Evolutionary conservation across 306 rosid genomes (phyloP), one percentile per base, ranked within the genome.

Genomic region (Cucurbita argyrosperma): DNA sequence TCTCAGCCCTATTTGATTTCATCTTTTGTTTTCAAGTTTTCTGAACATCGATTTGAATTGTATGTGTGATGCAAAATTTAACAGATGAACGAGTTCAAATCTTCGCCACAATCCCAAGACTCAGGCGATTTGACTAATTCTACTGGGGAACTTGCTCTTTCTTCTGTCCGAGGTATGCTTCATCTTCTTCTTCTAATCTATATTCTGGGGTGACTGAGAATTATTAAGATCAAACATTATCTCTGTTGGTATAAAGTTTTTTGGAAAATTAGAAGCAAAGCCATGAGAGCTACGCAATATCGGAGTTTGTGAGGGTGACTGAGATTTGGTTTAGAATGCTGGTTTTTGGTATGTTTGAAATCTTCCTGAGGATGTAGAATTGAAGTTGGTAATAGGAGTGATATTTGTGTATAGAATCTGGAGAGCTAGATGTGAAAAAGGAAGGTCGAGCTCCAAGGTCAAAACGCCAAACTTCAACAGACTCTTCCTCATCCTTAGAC

Each of bases 1-100:
- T 26, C 42, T 4, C 1, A 68, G 43, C 3, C 3, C 9, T 15
- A 35, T 21, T 64, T 43, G 18, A 4, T 37, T 76, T 45, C 8
- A 38, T 40, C 0, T 4, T 26, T 47, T 43, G 35, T 30, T 23
- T 57, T 15, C 1, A 37, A 4, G 46, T 68, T 12, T 42, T 42
- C 0, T n/a, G 61, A 62, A 39, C n/a, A 38, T 47, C 38, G 64
- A 56, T 58, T 56, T 71, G 40, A 38, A 50, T 47, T 59, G 13
- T 45, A 74, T 72, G 51, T 13, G 6, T 73, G 52, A 47, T 39
- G 74, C 18, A 43, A 84, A 77, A 70, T 71, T 59, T 8, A 76
- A 76, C 87, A 92, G 98, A 88, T 94, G 92, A 83, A 61, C 3
- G 96, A 84, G 59, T 90, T 86, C 71, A 82, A 85, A 75, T 69